phyloP scores from a whole-genome alignment of 148 eudicot genomes.

The Agrostemma githago region DNA sequence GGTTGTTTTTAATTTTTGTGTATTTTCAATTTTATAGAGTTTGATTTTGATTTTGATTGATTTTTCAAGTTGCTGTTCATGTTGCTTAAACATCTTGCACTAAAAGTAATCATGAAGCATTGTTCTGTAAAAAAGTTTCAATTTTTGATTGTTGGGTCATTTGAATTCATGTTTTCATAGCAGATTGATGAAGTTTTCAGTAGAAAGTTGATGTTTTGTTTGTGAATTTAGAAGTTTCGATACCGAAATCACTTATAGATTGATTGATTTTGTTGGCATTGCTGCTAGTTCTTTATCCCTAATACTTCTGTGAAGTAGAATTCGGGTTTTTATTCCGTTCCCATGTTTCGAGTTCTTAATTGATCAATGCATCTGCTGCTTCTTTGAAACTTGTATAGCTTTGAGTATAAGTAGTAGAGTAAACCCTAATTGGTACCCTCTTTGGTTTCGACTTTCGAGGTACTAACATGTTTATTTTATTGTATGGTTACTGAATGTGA shows the following conservation, averaged over 20 bases:
- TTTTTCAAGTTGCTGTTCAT: not conserved
- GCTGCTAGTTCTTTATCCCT: too few species aligned
- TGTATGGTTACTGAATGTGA: too few species aligned
- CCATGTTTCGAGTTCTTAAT: not conserved
- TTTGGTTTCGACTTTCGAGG: not conserved
- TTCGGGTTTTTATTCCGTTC: not conserved
- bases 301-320: not conserved
- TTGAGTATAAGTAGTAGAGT: not conserved
- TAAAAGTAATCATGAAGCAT: not conserved
- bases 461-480: not conserved
- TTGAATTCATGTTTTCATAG: not conserved
- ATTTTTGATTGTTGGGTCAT: not conserved
- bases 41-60: not conserved
- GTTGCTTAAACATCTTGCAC: not conserved
- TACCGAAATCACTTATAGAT: not conserved
- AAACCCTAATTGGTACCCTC: not conserved
- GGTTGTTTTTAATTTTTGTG: not conserved
- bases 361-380: not conserved
- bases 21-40: not conserved
- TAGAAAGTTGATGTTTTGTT: not conserved
- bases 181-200: not conserved
- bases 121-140: not conserved
- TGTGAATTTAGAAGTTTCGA: not conserved
- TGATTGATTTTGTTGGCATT: not conserved
- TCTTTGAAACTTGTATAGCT: slow-evolving; percentile 5